phyloP scores from a whole-genome alignment of 164 flowering plant genomes.

The Vitis amurensis region DNA sequence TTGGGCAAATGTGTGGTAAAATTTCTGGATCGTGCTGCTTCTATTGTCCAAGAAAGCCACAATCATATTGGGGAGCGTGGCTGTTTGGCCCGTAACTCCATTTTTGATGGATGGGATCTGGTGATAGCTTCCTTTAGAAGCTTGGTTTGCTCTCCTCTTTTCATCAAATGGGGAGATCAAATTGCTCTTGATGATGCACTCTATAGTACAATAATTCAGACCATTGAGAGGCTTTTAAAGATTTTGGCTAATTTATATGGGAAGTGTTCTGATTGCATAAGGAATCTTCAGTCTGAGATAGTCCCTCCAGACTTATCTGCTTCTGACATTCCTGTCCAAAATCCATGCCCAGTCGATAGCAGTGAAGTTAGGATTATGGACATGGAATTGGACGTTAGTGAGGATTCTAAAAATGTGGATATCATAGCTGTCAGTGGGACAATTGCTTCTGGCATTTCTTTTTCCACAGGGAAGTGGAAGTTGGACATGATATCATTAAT shows the following conservation, averaged over 20 bases:
- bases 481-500: conserved; percentile 63
- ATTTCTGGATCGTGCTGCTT: conserved; percentile 49
- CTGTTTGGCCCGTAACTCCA: conserved; percentile 30
- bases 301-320: conserved; percentile 22
- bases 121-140: conserved; percentile 44
- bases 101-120: conserved; percentile 30
- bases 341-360: conserved; percentile 15
- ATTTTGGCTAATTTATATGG: conserved; percentile 52
- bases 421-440: conserved; percentile 34
- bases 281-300: conserved; percentile 32
- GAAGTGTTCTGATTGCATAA: conserved; percentile 29
- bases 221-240: conserved; percentile 59
- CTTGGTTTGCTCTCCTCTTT: conserved; percentile 54
- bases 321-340: conserved; percentile 22
- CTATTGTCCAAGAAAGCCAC: conserved; percentile 36
- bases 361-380: conserved; percentile 56
- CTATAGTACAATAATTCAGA: conserved; percentile 31
- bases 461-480: conserved; percentile 52
- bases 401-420: conserved; percentile 52
- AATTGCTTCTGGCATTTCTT: conserved; percentile 24
- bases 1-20: conserved; percentile 36
- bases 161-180: conserved; percentile 34
- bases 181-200: conserved; percentile 23
- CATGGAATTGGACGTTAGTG: conserved; percentile 74
- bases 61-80: conserved; percentile 36